Evolutionary conservation across 164 flowering plant species (phyloP), one percentile per base, ranked within the genome.

Genomic region (Aristolochia fimbriata): DNA sequence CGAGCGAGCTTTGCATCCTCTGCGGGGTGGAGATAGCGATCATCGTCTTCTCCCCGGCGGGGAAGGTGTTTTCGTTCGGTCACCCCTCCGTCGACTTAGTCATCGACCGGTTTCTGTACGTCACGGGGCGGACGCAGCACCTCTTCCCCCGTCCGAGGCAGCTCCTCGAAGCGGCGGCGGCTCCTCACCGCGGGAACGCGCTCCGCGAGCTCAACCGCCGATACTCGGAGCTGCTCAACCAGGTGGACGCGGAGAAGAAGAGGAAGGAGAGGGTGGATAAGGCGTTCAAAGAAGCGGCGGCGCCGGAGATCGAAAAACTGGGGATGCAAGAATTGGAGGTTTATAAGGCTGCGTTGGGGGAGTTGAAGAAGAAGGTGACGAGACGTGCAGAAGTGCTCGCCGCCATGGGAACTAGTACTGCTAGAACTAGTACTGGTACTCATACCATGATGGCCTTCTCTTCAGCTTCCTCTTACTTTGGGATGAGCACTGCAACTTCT

Each of bases 1-100:
- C 64, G 2, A 30, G 46, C 48, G 64, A 62, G 25, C 64, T 62
- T 1, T 62, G 57, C 57, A 52, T 62, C 17, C 25, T 51, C 0
- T 51, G 57, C 30, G 57, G 64, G 0, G 57, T 41, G 9, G 49
- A 52, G 57, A 52, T 62, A 14, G 57, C 57, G 30, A 51, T 51
- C 17, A 51, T 51, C 47, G 64, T 52, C 57, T 62, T 62, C 57
- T 62, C 64, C 19, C 64, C 64, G 16, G 48, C 56, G 0, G 57
- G 64, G 0, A 51, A 52, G 49, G 47, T 51, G 31, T 33, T 48
- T 22, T 53, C 65, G 31, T 62, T 62, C 14, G 65, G 49, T 47
- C 55, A 52, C 31, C 65, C 57, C 17, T 31, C 47, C 0, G 48
- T 62, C n/a, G 50, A 62, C 30, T 51, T 25, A 0, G 22, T 61